phyloP scores from a whole-genome alignment of 169 alveolate genomes.

The Plasmodium cynomolgi region DNA sequence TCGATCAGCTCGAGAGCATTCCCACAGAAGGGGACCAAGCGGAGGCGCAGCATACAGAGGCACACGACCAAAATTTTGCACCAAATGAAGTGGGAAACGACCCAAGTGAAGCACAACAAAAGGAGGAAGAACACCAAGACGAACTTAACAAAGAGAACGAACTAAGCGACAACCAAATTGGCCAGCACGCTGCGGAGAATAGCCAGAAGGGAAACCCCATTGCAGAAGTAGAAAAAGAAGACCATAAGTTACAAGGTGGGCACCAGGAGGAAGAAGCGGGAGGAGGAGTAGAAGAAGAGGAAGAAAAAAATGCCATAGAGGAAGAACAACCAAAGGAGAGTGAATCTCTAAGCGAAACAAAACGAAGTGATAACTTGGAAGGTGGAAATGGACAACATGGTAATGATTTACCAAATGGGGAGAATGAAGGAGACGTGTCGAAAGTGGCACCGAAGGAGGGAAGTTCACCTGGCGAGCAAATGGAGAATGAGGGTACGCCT shows the following conservation, averaged over 20 bases:
- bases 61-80: background rate
- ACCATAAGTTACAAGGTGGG: background rate
- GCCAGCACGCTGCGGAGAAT: background rate
- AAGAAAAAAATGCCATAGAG: background rate
- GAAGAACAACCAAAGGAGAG: background rate
- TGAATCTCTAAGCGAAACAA: background rate
- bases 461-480: background rate
- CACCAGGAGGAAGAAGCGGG: background rate
- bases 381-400: conserved; percentile 1
- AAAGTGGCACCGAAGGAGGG: background rate
- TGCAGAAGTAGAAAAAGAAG: background rate
- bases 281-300: background rate
- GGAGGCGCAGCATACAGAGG: background rate
- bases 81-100: background rate
- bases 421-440: background rate
- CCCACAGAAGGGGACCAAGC: background rate
- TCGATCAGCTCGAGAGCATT: background rate
- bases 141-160: background rate
- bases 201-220: background rate
- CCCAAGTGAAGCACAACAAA: background rate
- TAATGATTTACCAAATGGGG: background rate
- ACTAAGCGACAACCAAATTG: background rate
- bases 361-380: background rate
- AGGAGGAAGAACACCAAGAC: background rate
- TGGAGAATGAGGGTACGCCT: background rate